Conservation (phyloP, 106 monocot species). For the Agapanthus africanus region DNA sequence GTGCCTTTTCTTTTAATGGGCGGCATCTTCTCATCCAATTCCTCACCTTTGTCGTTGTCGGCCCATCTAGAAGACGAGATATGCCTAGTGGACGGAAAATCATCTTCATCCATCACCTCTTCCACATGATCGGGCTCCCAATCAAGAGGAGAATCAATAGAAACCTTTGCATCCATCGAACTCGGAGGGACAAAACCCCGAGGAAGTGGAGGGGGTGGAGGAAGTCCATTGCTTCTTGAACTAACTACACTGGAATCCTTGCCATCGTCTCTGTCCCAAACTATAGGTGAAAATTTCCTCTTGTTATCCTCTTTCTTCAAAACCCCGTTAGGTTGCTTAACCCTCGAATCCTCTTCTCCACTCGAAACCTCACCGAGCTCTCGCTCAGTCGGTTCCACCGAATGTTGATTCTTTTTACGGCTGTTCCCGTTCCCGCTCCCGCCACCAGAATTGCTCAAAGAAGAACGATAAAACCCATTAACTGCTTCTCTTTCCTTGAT, state of each 20-base stretch:
- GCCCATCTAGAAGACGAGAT: constrained; percentile 39
- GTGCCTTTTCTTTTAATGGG: constrained; percentile 20
- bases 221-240: constrained; percentile 7
- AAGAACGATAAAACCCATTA: constrained; percentile 12
- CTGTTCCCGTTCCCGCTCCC: constrained; percentile 4
- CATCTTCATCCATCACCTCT: constrained; percentile 5
- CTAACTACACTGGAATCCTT: constrained; percentile 11
- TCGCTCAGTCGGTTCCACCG: constrained; percentile 17
- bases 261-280: constrained; percentile 40
- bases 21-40: too few relatives aligned
- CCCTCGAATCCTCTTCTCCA: constrained; percentile 18
- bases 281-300: constrained; percentile 59
- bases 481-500: too few relatives aligned
- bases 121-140: constrained; percentile 18
- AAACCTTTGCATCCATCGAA: constrained; percentile 1
- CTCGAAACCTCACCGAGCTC: constrained; percentile 58
- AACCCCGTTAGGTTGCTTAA: background rate
- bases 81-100: constrained; percentile 2
- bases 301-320: constrained; percentile 22
- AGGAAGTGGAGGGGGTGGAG: constrained; percentile 37
- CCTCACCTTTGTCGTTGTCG: constrained; percentile 4
- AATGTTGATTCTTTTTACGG: constrained; percentile 5
- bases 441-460: constrained; percentile 11
- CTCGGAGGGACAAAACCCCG: constrained; percentile 16
- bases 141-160: constrained; percentile 11